Base-by-base conservation (phyloP, 495 filamentous ascomycete species). In the Penicillium cinerascens region DNA sequence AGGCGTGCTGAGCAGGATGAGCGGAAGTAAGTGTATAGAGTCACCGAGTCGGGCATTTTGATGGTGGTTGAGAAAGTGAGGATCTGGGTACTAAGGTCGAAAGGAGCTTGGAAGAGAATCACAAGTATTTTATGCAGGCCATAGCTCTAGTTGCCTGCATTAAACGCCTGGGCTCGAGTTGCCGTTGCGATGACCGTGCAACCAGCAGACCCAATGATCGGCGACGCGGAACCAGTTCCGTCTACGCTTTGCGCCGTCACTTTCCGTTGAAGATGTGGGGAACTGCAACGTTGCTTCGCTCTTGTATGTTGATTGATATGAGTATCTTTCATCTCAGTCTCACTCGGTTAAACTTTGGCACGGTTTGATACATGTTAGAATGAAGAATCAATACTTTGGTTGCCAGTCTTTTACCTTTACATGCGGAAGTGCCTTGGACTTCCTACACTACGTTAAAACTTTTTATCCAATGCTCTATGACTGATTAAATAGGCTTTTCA, bases 1-100 rank as follows among this genome's bases (percentile, higher is more conserved):
- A 82, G 61, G 10, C 78, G 71, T 11, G 74, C 78, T n/a, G 77
- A 74, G 66, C 76, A 81, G 44, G 78, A 80, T 41, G 78, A 81
- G 42, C 77, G 75, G 59, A 77, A 81, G 66, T 79, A 82, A 45
- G 73, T 79, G 67, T 81, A 66, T 20, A 82, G 73, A 0, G 63
- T 73, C 41, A 76, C 56, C 53, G 33, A 47, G 48, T 55, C 50
- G 39, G 63, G 7, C 66, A 67, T 70, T 49, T 59, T 61, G 58
- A 27, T 17, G 37, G 16, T 17, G 37, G 16, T 39, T 39, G 37
- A 16, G 15, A 29, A 11, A 2, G 22, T 33, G 8, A 4, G 1
- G 11, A 33, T 13, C 10, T 29, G 27, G 29, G 29, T 33, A 33
- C 9, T 33, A 33, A 13, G 29, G 11, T 15, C 13, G 29, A 13